Base-by-base conservation (phyloP, 805 yeast species). In the Debaryomyces maramus region DNA sequence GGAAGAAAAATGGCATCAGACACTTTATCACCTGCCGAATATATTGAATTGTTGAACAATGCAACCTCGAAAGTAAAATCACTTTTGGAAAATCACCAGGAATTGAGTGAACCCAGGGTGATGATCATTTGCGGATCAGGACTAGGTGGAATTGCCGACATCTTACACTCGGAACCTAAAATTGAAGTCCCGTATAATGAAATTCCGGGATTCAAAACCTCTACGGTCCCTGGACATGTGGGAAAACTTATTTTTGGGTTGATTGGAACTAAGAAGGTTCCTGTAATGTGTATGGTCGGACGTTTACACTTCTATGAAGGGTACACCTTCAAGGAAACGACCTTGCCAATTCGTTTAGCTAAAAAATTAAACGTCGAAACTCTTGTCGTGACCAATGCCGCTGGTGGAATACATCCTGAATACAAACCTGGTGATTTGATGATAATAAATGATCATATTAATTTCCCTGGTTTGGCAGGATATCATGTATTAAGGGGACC, bases 81-180 rank as follows among this genome's bases (percentile, higher is more conserved):
- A 24, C 38, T 48, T 5, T 34, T 41, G 31, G 24, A 29, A 9
- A 6, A 26, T 18, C 28, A 38, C n/a, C 38, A 30, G 5, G 45
- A 36, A 9, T 48, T 62, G 32, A 28, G 45, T 16, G 37, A 41
- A 9, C 96, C 97, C 2, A 67, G 78, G 44, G 81, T 80, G 0
- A 76, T 89, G 41, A 84, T 91, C 47, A 86, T 91, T 38, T 90
- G 97, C 64, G 99, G 99, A 5, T 86, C 97, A 4, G 99, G 99
- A 0, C 71, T 91, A 13, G 95, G 96, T 9, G 95, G 95, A 0
- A 82, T 91, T 36, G 83, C 90, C 1, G 70, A 76, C 35, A 63
- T 73, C 17, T 56, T 84, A 32, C 55, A 58, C 23, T 51, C 65
- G n/a, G 56, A 60, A 15, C 63, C 70, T 22, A 62, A 65, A 32